A percentile compares a stretch with the other conserved stretches of the same genome.
Conservation (phyloP, 2,329 filamentous ascomycete genomes). For the Colletotrichum falcatum region DNA sequence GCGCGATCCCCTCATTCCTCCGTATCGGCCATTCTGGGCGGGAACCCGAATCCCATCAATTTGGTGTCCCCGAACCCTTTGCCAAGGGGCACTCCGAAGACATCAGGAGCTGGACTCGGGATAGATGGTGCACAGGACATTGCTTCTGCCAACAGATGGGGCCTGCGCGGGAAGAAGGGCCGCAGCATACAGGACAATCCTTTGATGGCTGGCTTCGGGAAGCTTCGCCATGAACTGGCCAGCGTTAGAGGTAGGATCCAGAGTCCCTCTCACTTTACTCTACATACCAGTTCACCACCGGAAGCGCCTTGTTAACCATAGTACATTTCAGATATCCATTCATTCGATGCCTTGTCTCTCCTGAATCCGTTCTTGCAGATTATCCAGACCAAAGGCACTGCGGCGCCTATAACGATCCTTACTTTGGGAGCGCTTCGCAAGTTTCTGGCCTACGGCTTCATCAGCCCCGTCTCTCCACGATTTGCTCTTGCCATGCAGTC, state of each 20-base stretch:
- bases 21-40: constrained; percentile 93
- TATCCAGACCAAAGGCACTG: constrained; percentile 95
- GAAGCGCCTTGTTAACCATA: constrained; percentile 44
- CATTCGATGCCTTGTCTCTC: constrained; percentile 89
- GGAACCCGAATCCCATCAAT: constrained; percentile 70
- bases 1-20: constrained; percentile 95
- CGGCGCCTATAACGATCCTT: constrained; percentile 94
- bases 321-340: constrained; percentile 76
- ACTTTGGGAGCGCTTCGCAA: constrained; percentile 95
- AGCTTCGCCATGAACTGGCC: constrained; percentile 87
- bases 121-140: constrained; percentile 63
- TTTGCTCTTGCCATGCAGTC: constrained; percentile 94
- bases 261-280: constrained; percentile 13
- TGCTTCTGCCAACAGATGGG: constrained; percentile 86
- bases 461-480: constrained; percentile 85
- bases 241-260: constrained; percentile 76
- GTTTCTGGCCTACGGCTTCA: constrained; percentile 94
- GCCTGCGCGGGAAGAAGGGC: constrained; percentile 91
- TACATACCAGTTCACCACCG: neutral
- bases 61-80: constrained; percentile 61
- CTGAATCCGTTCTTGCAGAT: constrained; percentile 96
- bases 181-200: constrained; percentile 98
- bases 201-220: constrained; percentile 93
- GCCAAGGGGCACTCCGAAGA: constrained; percentile 56
- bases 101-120: constrained; percentile 50